Base-by-base conservation (phyloP, 306 rosid genomes). In the Vigna unguiculata region DNA sequence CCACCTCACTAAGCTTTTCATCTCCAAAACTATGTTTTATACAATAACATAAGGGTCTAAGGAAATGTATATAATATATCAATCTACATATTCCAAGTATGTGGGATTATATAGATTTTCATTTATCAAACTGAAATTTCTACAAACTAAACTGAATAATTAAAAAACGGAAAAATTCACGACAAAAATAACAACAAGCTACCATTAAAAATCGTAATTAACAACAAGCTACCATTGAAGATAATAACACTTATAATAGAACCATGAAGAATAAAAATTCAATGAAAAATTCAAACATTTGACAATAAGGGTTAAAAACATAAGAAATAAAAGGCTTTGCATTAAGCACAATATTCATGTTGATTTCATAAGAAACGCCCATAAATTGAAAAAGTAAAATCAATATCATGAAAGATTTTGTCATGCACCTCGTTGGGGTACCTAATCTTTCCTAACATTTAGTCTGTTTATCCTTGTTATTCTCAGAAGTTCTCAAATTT, bases 11-110 rank as follows among this genome's bases (percentile, higher is more conserved):
- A 5, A 51, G 67, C 54, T 75, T 49, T 20, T 53, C 15, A 67
- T 22, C 58, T 74, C 34, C 34, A 79, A 74, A 74, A 74, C 73
- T 62, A 75, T 53, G 69, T 45, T 63, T 76, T 77, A 46, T 70
- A 71, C 75, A 74, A 71, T 70, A 54, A 84, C 28, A 69, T 47
- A 59, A 71, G 63, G 73, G 48, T 38, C 64, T 62, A 58, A 78
- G 62, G 69, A 58, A 69, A 65, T 80, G 11, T 45, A 72, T 62
- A 81, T 61, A 49, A 75, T 55, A 78, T 53, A 70, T 62, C 58
- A 52, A 75, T 64, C 61, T 71, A 78, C 77, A 73, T 58, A 32
- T 32, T 34, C 17, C 67, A 14, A 15, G 21, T 65, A n/a, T n/a
- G n/a, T n/a, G n/a, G n/a, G n/a, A n/a, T n/a, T 20, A 14, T 22